Evolutionary conservation across 2,329 filamentous ascomycete species (phyloP), one percentile per base, ranked within the genome.

Genomic region (Alternaria sp.): DNA sequence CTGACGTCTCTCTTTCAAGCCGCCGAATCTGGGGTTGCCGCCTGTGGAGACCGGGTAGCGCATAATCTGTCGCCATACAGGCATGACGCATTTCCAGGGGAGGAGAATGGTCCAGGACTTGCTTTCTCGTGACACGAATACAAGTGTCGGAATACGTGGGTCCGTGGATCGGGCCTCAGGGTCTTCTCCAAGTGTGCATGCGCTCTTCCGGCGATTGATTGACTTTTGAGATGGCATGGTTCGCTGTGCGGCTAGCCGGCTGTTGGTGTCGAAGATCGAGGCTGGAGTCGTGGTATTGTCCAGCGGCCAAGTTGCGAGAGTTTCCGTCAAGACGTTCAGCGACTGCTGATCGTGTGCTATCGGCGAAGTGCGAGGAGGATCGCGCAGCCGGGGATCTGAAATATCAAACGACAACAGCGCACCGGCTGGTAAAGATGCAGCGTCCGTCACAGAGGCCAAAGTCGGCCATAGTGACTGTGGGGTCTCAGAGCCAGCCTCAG

Each of bases 11-110:
- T 99, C 91, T 47, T 92, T 85, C 30, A 97, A 74, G 0, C 96
- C 95, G 2, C 92, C 95, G 69, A 97, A 93, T 23, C 90, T 86
- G 2, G 93, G 91, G 63, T 93, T 96, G 0, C 91, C 90, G 8
- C 93, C 93, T 1, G 89, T 91, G 0, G 89, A 91, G 1, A 96
- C 84, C 0, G 93, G 92, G 63, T 90, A 93, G 74, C 93, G 93
- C 81, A 97, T 90, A 13, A 98, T 81, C 50, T 88, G 89, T 71
- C 95, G 91, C 96, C 96, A 99, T 30, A 97, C 84, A 0, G 93
- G 88, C 36, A 89, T 84, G 36, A 98, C 91, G 71, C 92, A 97
- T 75, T 92, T 93, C 93, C 95, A 97, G 0, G 96, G 96, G 4
- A 96, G 85, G 23, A 98, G 84, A 1, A 98, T 77, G 0, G 90